phyloP scores from a whole-genome alignment of 768 basidiomycete species.

The Floccularia luteovirens region DNA sequence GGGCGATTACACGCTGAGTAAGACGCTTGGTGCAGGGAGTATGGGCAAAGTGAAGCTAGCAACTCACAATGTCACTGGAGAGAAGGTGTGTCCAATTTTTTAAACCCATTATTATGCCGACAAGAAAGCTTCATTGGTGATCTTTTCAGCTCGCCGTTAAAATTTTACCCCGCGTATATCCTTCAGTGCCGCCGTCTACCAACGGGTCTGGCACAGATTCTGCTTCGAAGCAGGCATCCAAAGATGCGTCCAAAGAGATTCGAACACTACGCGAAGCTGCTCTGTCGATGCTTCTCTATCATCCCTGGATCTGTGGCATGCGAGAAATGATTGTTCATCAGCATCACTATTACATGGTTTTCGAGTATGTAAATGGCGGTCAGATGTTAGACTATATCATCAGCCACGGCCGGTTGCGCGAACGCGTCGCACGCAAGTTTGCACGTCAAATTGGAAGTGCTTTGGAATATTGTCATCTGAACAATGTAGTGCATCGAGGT shows the following conservation, averaged over 20 bases:
- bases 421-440: conserved; percentile 95
- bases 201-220: conserved; percentile 37
- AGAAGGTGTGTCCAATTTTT: conserved; percentile 57
- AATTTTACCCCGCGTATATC: conserved; percentile 85
- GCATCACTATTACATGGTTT: conserved; percentile 99
- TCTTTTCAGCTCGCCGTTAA: conserved; percentile 85
- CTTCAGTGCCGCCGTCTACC: conserved; percentile 40
- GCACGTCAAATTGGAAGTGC: conserved; percentile 96
- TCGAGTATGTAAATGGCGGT: conserved; percentile 97
- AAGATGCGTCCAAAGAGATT: conserved; percentile 95
- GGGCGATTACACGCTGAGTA: conserved; percentile 93
- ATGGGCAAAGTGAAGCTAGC: conserved; percentile 99
- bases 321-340: conserved; percentile 97
- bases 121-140: neutral
- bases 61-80: conserved; percentile 78
- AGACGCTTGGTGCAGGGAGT: conserved; percentile 94
- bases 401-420: conserved; percentile 90
- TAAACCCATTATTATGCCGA: conserved; percentile 3
- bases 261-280: conserved; percentile 94
- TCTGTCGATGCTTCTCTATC: conserved; percentile 90
- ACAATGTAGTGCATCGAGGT: conserved; percentile 96
- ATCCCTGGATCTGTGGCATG: conserved; percentile 99
- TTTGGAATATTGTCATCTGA: conserved; percentile 93
- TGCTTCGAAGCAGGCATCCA: conserved; percentile 67
- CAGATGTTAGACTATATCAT: conserved; percentile 99